phyloP scores from a whole-genome alignment of 1,284 basidiomycete genomes.

The Apiotrichum sp. region DNA sequence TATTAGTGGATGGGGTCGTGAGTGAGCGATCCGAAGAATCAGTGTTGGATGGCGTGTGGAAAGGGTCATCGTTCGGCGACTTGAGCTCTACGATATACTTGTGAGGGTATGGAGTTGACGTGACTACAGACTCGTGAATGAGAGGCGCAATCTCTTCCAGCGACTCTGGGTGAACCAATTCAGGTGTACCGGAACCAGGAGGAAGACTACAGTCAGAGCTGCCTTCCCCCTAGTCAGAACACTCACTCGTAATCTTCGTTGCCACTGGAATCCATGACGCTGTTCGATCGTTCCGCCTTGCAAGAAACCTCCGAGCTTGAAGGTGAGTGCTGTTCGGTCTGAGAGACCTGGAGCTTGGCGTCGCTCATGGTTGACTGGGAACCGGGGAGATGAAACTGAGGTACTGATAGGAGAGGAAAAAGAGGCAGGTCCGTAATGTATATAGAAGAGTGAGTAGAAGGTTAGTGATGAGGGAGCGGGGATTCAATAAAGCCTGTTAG shows the following conservation, averaged over 20 bases:
- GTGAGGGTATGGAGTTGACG: conserved; percentile 9
- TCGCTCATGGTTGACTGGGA: no score
- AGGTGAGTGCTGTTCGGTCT: no score
- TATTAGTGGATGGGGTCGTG: conserved; percentile 7
- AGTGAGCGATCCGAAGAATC: conserved; percentile 12
- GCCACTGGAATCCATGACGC: no score
- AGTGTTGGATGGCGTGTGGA: conserved; percentile 9
- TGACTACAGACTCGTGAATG: background rate
- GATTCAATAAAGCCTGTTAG: background rate
- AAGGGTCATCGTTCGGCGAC: conserved; percentile 4
- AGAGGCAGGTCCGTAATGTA: background rate
- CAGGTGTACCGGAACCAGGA: no score
- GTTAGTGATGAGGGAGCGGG: background rate
- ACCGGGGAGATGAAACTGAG: no score
- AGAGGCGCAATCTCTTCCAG: no score
- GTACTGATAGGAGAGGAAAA: background rate
- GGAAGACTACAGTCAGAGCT: no score
- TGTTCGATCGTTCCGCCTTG: no score
- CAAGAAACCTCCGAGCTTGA: no score
- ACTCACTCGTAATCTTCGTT: no score
- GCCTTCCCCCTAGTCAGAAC: no score
- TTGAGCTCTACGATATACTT: background rate
- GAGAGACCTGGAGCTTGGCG: no score
- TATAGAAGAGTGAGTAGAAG: background rate
- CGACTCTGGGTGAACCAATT: background rate